phyloP scores from a whole-genome alignment of 257 asterid genomes.

The Solanum megistacrolobum region DNA sequence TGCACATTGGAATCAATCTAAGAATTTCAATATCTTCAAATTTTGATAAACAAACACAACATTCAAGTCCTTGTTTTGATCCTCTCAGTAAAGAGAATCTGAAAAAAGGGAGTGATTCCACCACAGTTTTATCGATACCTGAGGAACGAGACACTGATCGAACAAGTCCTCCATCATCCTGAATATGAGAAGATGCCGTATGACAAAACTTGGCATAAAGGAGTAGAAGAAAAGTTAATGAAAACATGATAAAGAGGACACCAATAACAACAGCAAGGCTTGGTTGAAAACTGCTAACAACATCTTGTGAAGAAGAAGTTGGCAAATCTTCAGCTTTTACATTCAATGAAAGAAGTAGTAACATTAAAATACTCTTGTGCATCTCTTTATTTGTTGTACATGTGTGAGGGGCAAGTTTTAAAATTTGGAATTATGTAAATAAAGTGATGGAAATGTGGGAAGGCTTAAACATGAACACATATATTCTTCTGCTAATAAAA shows the following conservation, averaged over 20 bases:
- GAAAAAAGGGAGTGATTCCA: constrained; percentile 27
- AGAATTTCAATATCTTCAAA: constrained; percentile 26
- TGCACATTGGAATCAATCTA: constrained; percentile 22
- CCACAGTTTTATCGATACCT: constrained; percentile 18
- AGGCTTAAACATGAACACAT: not conserved
- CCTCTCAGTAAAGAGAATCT: constrained; percentile 25
- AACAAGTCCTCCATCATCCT: constrained; percentile 27
- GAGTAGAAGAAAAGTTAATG: constrained; percentile 55
- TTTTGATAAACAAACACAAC: constrained; percentile 21
- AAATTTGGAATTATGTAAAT: not conserved
- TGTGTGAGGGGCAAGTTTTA: not conserved
- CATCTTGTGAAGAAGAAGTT: constrained; percentile 12
- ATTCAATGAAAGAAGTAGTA: not conserved
- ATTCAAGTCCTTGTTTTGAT: constrained; percentile 24
- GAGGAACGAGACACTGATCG: constrained; percentile 20
- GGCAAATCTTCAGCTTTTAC: constrained; percentile 11
- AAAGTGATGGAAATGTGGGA: constrained; percentile 14
- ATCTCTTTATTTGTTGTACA: not conserved
- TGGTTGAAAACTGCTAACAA: constrained; percentile 42
- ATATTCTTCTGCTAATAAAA: not conserved
- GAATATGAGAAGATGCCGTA: constrained; percentile 11
- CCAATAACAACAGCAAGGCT: constrained; percentile 67
- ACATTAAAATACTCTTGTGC: constrained; percentile 4
- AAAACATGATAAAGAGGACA: constrained; percentile 50
- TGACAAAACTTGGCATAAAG: constrained; percentile 68